Conservation (phyloP, 306 rosid species). For the Pterocarpus santalinus region DNA sequence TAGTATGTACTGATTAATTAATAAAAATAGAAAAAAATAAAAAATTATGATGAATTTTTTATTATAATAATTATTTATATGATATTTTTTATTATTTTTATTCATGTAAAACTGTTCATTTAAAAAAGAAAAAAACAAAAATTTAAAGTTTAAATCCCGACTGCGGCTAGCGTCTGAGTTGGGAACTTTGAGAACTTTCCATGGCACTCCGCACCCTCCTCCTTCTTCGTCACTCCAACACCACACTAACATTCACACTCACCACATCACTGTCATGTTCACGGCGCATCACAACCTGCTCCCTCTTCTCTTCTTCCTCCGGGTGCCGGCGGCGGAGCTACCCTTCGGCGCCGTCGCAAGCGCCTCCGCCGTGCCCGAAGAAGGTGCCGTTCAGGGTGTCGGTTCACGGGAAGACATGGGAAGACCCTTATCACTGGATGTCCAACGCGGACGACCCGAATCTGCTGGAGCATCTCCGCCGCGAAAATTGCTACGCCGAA, state of each 20-base stretch:
- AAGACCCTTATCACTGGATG: conserved; percentile 94
- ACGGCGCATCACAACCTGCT: conserved; percentile 38
- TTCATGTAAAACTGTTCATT: too few relatives aligned
- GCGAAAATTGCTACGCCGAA: conserved; percentile 75
- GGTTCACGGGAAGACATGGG: conserved; percentile 70
- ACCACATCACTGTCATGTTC: not conserved
- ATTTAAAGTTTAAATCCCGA: not conserved
- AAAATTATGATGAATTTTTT: too few relatives aligned
- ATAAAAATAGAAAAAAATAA: too few relatives aligned
- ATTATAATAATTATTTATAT: too few relatives aligned
- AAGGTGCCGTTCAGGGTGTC: conserved; percentile 70
- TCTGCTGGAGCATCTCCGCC: conserved; percentile 63
- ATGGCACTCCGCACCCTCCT: conserved; percentile 60
- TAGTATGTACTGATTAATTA: too few relatives aligned
- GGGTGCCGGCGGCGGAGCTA: conserved; percentile 44
- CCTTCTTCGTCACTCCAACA: conserved; percentile 44
- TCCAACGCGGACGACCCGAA: conserved; percentile 73
- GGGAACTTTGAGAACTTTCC: not conserved
- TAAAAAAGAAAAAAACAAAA: too few relatives aligned
- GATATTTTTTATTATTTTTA: too few relatives aligned
- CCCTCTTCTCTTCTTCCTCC: conserved; percentile 53
- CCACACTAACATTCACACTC: conserved; percentile 29
- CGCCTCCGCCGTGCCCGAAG: conserved; percentile 67
- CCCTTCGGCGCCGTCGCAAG: conserved; percentile 48
- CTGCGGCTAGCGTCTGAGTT: not conserved